These are phyloP conservation scores for Linaria vulgaris DNA, from an alignment of 257 asterid genomes.

Conservation along the genomic window DNA sequence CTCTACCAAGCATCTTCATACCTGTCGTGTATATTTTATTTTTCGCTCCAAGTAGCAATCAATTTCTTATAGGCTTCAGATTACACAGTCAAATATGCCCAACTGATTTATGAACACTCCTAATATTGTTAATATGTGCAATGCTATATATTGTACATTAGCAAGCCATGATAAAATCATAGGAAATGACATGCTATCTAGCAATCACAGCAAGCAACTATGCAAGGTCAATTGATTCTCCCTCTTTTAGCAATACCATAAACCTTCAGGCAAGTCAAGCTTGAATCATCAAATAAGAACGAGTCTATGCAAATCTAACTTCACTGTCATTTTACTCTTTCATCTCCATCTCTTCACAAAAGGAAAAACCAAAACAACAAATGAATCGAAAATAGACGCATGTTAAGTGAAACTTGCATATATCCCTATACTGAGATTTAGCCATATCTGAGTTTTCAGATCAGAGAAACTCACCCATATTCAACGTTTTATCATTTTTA, in stretches of 20 bases:
- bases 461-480: too few species aligned
- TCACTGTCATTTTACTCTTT: constrained; percentile 1
- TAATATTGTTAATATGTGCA: too few species aligned
- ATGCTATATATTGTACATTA: too few species aligned
- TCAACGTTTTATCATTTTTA: too few species aligned
- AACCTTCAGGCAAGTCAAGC: neutral
- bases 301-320: neutral
- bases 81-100: neutral
- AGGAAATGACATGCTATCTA: constrained; percentile 8
- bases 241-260: constrained; percentile 4
- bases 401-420: too few species aligned
- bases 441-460: too few species aligned
- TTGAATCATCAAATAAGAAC: neutral
- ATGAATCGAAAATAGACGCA: too few species aligned
- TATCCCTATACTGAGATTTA: too few species aligned
- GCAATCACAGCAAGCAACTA: neutral
- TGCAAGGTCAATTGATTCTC: constrained; percentile 11
- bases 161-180: too few species aligned
- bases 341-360: constrained; percentile 1
- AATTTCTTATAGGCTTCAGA: neutral
- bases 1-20: neutral
- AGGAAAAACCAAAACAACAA: neutral
- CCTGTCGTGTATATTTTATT: too few species aligned
- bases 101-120: too few species aligned
- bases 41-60: neutral